Base-by-base conservation (phyloP, 2,329 filamentous ascomycete species). In the Aspergillus nomiae region DNA sequence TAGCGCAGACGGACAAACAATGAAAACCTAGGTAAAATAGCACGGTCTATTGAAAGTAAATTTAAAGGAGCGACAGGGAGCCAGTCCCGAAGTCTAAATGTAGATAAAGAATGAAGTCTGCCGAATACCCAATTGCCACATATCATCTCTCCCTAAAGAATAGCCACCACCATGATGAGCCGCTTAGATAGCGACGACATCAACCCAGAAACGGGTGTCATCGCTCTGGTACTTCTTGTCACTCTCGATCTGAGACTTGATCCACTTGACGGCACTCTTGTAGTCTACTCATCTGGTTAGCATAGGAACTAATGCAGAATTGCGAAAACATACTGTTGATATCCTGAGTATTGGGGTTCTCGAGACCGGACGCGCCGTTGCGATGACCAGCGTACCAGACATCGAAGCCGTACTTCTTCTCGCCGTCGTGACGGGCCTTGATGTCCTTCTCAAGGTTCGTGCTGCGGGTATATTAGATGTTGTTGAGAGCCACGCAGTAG, bases 181-280 rank as follows among this genome's bases (percentile, higher is more conserved):
- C 9, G n/a, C 32, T 56, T 70, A 72, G 56, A 72, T 73, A 3
- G 70, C 55, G 11, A 58, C 34, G 30, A 73, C 67, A 45, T 71
- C 41, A 34, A 71, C 70, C 67, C 67, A 74, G 63, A 73, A 74
- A 21, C 73, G 66, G 43, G 70, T 73, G 65, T 74, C 70, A 48
- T 75, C 73, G 45, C 53, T 65, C 56, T 64, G 55, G 51, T 71
- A 71, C 45, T 59, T 64, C 2, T 58, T 19, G 34, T 67, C 58
- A 32, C 66, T 68, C 32, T 69, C 67, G 41, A 74, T 65, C 66
- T 73, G 71, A 26, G 63, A 32, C 56, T 74, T 66, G 50, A 74
- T 75, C 72, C 72, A 75, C 21, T 61, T 50, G 24, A 73, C 63
- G 3, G 67, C 71, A 19, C 55, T 60, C 58, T 70, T 74, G 56